These are phyloP conservation scores for Hortaea sp. DNA, from an alignment of 2,329 filamentous ascomycete species.

Conservation along the genomic window DNA sequence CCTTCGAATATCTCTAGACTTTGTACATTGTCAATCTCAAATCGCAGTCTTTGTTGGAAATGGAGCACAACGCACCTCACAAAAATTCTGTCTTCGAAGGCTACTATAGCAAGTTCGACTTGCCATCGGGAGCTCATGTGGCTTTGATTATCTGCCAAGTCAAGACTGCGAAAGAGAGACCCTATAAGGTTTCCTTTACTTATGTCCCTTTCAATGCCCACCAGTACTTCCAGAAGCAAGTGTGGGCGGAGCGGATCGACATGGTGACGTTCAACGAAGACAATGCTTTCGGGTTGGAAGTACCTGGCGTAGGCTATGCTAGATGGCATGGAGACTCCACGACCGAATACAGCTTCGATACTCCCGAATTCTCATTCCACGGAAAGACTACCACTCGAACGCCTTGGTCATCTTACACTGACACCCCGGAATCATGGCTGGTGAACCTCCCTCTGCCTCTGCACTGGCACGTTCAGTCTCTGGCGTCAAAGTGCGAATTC, in stretches of 20 bases:
- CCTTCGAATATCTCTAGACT: too few species aligned
- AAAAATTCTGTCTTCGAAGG: slow-evolving; percentile 36
- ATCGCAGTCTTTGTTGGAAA: slow-evolving; percentile 6
- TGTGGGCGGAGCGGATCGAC: slow-evolving; percentile 33
- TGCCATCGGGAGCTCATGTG: slow-evolving; percentile 36
- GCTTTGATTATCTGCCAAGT: slow-evolving; percentile 39
- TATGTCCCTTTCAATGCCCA: slow-evolving; percentile 32
- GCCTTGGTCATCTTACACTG: slow-evolving; percentile 28
- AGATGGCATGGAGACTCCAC: slow-evolving; percentile 26
- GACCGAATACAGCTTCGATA: slow-evolving; percentile 27
- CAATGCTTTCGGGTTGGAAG: slow-evolving; percentile 31
- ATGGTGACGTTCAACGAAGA: slow-evolving; percentile 18
- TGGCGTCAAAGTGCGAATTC: slow-evolving; percentile 32
- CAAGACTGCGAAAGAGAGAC: slow-evolving; percentile 28
- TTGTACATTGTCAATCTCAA: not conserved
- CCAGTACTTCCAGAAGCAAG: slow-evolving; percentile 31
- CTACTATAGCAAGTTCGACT: slow-evolving; percentile 41
- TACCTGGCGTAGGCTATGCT: slow-evolving; percentile 32
- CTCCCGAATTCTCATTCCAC: slow-evolving; percentile 29
- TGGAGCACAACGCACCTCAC: slow-evolving; percentile 36
- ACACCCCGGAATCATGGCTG: slow-evolving; percentile 38
- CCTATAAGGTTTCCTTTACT: slow-evolving; percentile 40
- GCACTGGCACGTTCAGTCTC: slow-evolving; percentile 43
- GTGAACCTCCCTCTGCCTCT: slow-evolving; percentile 37
- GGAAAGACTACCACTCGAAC: slow-evolving; percentile 30